Percentiles rank a stretch among this genome's conserved stretches.
Conservation (phyloP, 1,284 basidiomycete genomes). For the Sphagnurus paluster region DNA sequence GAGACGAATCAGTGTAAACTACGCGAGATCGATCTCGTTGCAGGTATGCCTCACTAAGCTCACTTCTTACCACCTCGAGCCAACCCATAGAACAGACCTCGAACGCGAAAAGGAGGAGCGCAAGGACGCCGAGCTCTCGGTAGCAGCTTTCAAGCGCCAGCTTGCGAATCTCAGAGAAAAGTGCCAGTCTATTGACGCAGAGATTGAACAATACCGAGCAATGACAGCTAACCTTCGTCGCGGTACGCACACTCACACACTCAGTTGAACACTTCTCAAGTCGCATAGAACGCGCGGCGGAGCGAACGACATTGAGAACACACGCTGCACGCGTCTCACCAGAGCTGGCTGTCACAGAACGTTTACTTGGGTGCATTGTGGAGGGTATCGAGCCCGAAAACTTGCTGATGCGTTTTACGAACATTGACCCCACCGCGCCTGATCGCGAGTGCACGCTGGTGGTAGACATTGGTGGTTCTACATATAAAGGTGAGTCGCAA, state of each 20-base stretch:
- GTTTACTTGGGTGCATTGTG: slow-evolving; percentile 60
- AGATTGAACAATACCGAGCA: slow-evolving; percentile 68
- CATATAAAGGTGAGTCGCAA: slow-evolving; percentile 62
- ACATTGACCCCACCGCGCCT: slow-evolving; percentile 59
- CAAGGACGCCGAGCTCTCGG: slow-evolving; percentile 64
- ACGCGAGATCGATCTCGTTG: slow-evolving; percentile 69
- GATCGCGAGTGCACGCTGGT: slow-evolving; percentile 74
- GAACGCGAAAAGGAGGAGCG: slow-evolving; percentile 70
- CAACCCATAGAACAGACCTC: slow-evolving; percentile 43
- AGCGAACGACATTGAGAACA: slow-evolving; percentile 59
- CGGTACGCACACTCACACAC: slow-evolving; percentile 42
- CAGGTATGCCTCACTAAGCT: slow-evolving; percentile 43
- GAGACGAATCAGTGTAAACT: slow-evolving; percentile 73
- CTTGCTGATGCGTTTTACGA: slow-evolving; percentile 71
- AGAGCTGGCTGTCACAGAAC: slow-evolving; percentile 62
- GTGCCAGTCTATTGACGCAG: slow-evolving; percentile 55
- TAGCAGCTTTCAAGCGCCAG: slow-evolving; percentile 63
- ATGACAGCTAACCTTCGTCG: slow-evolving; percentile 57
- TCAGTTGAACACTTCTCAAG: neutral
- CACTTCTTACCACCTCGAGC: neutral
- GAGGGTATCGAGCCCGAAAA: slow-evolving; percentile 76
- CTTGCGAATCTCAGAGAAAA: slow-evolving; percentile 60
- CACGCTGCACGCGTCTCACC: slow-evolving; percentile 56
- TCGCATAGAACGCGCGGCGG: slow-evolving; percentile 65
- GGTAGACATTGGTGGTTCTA: slow-evolving; percentile 62